Conservation (phyloP, 208 protist genomes). For the Lotmaria passim region DNA sequence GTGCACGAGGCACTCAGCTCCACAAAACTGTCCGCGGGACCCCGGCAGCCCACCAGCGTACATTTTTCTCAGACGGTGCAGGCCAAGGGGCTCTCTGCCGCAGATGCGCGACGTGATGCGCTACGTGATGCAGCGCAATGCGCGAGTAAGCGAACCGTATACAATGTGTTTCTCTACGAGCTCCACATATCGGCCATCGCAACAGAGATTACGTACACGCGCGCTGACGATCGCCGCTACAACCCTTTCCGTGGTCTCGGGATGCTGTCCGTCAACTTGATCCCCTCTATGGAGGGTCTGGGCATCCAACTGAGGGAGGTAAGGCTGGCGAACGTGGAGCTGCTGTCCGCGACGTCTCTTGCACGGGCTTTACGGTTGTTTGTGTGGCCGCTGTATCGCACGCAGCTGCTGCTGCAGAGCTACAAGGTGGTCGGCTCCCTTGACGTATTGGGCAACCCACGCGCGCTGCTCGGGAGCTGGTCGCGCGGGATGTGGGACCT, state of each 20-base stretch:
- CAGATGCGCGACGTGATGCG: background rate
- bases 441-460: slow-evolving; percentile 76
- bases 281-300: slow-evolving; percentile 61
- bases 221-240: slow-evolving; percentile 44
- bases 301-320: slow-evolving; percentile 36
- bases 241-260: slow-evolving; percentile 55
- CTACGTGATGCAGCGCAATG: background rate
- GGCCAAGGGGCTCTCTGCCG: background rate
- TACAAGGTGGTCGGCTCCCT: slow-evolving; percentile 81
- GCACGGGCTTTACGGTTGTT: slow-evolving; percentile 26
- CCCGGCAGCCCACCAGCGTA: background rate
- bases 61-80: background rate
- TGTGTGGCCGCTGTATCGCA: slow-evolving; percentile 62
- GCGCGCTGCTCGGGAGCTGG: slow-evolving; percentile 60
- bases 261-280: slow-evolving; percentile 30
- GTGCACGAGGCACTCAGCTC: slow-evolving; percentile 18
- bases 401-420: slow-evolving; percentile 68
- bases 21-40: background rate
- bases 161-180: slow-evolving; percentile 49
- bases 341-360: slow-evolving; percentile 36
- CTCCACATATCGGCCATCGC: slow-evolving; percentile 48
- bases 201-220: slow-evolving; percentile 54
- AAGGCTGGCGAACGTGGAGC: slow-evolving; percentile 39
- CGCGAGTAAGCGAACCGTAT: slow-evolving; percentile 9
- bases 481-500: slow-evolving; percentile 65